A percentile compares a stretch with the other conserved stretches of the same genome.
phyloP scores from a whole-genome alignment of 805 yeast genomes.

The Metschnikowia matae region DNA sequence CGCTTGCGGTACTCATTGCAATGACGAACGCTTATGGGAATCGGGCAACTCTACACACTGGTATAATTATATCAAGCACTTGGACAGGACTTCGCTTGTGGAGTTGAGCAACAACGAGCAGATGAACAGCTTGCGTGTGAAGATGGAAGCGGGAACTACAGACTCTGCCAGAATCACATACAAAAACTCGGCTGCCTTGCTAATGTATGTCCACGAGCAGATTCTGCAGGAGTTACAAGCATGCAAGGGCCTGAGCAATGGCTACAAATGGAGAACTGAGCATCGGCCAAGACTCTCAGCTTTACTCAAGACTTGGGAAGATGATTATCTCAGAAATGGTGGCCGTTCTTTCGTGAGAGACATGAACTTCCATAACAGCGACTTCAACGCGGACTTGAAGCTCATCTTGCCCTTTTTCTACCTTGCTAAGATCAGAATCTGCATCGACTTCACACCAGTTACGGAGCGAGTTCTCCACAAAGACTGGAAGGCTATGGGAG shows the following conservation, averaged over 20 bases:
- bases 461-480: conserved; percentile 57
- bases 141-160: conserved; percentile 38
- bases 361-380: conserved; percentile 45
- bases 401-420: conserved; percentile 62
- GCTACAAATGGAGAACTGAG: conserved; percentile 63
- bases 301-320: conserved; percentile 66
- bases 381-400: conserved; percentile 53
- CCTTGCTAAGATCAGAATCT: conserved; percentile 63
- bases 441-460: conserved; percentile 58
- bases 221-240: conserved; percentile 45
- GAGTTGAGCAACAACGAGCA: conserved; percentile 55
- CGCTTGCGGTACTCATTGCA: conserved; percentile 63
- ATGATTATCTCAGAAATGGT: conserved; percentile 54
- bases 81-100: conserved; percentile 31
- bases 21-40: conserved; percentile 56
- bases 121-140: conserved; percentile 43
- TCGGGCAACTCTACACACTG: conserved; percentile 49
- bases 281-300: conserved; percentile 56
- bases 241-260: conserved; percentile 36
- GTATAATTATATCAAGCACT: conserved; percentile 29
- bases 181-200: conserved; percentile 49
- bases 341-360: conserved; percentile 57
- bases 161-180: conserved; percentile 39
- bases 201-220: conserved; percentile 64
- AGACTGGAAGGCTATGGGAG: conserved; percentile 67